These are phyloP conservation scores for Penicillium sp. DNA, from an alignment of 2,329 filamentous ascomycete genomes.

Conservation along the genomic window DNA sequence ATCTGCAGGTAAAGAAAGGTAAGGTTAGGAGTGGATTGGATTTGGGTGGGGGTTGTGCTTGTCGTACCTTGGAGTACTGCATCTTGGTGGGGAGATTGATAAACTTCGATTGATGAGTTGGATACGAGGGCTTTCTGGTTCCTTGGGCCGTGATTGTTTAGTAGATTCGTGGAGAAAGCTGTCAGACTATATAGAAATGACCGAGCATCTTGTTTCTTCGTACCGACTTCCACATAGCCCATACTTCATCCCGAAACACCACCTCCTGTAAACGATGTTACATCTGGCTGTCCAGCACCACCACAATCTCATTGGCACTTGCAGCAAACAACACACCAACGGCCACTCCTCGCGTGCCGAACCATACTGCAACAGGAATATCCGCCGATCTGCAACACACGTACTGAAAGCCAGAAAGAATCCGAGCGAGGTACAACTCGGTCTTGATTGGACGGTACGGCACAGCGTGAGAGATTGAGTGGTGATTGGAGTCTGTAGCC, in stretches of 20 bases:
- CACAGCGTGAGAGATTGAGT: constrained; percentile 21
- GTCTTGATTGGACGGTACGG: constrained; percentile 7
- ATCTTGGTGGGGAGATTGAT: constrained; percentile 17
- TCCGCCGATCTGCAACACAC: constrained; percentile 17
- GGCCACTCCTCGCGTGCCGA: neutral
- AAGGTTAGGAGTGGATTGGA: neutral
- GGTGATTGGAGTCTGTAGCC: constrained; percentile 6
- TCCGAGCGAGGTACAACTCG: constrained; percentile 1
- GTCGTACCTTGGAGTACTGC: constrained; percentile 28
- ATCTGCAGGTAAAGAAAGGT: constrained; percentile 12
- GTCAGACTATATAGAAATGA: constrained; percentile 9
- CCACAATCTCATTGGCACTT: constrained; percentile 2
- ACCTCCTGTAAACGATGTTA: constrained; percentile 15
- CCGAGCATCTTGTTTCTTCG: neutral
- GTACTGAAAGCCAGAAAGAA: neutral
- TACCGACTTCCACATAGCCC: neutral
- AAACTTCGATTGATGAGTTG: neutral
- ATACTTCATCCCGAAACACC: constrained; percentile 1
- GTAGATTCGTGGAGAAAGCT: neutral
- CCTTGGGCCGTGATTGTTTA: neutral
- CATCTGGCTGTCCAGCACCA: constrained; percentile 7
- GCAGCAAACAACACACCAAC: neutral
- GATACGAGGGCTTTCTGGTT: neutral
- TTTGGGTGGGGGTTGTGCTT: neutral
- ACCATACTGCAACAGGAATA: constrained; percentile 16